Evolutionary conservation across 108 stramenopile species (phyloP), one percentile per base, ranked within the genome.

Genomic region (Chaetoceros tenuissimus): DNA sequence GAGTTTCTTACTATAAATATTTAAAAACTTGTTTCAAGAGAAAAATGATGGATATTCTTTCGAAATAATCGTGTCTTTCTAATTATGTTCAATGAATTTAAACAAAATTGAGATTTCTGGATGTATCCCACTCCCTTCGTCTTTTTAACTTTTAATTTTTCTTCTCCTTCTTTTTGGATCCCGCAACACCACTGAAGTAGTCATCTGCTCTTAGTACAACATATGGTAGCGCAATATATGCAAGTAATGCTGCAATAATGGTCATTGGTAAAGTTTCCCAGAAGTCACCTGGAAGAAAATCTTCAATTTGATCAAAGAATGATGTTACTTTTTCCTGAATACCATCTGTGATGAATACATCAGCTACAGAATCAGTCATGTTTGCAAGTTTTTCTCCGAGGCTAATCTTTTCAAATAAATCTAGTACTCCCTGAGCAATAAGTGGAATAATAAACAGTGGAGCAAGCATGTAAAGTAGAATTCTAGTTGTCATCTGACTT

Each of bases 371-470:
- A 29, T 53, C 24, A 34, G 50, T 51, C 25, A 72, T 26, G 48
- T 50, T 48, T 24, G 56, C 57, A 0, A 66, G 62, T 43, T 57
- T 59, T 3, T 47, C 20, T 26, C 24, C 34, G 3, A 73, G 65
- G 18, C 62, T 43, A 21, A 24, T 52, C 19, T 60, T 29, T 57
- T 75, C 63, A 24, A 68, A 8, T 34, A 58, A 69, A 31, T 58
- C 69, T 1, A 73, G 20, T 22, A 71, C 13, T 5, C 56, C 28
- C 46, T 72, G 34, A 24, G 88, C 80, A 8, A 84, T 25, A 0
- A 86, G 8, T 13, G 88, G 88, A 7, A 86, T 80, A 55, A 89
- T 71, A 22, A 82, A 44, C 21, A 91, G 63, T 3, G 79, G 84
- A 61, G 82, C 60, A 17, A 68, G 69, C 71, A 78, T 86, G 62